Evolutionary conservation across 148 eudicot genomes (phyloP).

Genomic region (Nepenthes gracilis): DNA sequence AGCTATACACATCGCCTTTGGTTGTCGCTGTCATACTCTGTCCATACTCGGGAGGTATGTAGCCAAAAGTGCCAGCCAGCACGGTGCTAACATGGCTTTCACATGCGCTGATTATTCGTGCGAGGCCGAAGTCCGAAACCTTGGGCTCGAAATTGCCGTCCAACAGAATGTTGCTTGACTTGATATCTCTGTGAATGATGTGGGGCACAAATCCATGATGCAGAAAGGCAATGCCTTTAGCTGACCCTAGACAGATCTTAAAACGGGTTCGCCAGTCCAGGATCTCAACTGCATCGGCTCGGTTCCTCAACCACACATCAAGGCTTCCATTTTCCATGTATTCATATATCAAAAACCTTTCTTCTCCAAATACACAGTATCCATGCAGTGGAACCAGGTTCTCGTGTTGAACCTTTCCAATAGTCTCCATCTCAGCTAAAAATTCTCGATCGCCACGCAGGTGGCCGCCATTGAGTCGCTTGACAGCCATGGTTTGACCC

Average conservation of each 20-base stretch:
- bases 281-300: slow-evolving; percentile 61
- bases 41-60: slow-evolving; percentile 92
- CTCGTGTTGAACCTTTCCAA: slow-evolving; percentile 83
- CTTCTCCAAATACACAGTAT: slow-evolving; percentile 69
- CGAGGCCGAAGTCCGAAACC: slow-evolving; percentile 87
- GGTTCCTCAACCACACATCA: slow-evolving; percentile 77
- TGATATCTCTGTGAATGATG: slow-evolving; percentile 85
- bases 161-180: slow-evolving; percentile 80
- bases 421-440: slow-evolving; percentile 85
- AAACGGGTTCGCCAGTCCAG: slow-evolving; percentile 91
- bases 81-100: slow-evolving; percentile 89
- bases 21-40: slow-evolving; percentile 78
- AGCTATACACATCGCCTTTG: slow-evolving; percentile 83
- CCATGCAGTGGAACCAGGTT: slow-evolving; percentile 75
- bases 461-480: slow-evolving; percentile 70
- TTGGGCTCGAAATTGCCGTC: slow-evolving; percentile 64
- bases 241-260: slow-evolving; percentile 80
- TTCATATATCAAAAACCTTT: slow-evolving; percentile 76
- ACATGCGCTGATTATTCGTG: slow-evolving; percentile 85
- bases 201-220: slow-evolving; percentile 95
- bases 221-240: slow-evolving; percentile 80
- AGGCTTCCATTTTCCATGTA: slow-evolving; percentile 97
- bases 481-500: slow-evolving; percentile 66
- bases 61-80: slow-evolving; percentile 84
- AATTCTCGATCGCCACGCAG: slow-evolving; percentile 71